phyloP scores from a whole-genome alignment of 345 rosid species.

The Turnera subulata region DNA sequence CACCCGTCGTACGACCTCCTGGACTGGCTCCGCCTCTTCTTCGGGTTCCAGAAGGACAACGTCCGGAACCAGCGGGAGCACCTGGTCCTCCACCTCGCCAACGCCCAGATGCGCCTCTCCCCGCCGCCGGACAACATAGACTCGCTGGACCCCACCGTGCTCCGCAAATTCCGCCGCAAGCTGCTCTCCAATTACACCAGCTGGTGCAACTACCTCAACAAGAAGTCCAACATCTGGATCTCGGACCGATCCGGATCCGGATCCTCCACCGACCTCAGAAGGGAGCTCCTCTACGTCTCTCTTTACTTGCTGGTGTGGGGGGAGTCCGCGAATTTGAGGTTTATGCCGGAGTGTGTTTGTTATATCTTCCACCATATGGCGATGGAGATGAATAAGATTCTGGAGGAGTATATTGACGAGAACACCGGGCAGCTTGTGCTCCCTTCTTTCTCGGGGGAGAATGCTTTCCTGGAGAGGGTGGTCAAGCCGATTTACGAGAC shows the following conservation, averaged over 20 bases:
- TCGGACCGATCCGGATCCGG: constrained; percentile 16
- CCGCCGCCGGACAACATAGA: constrained; percentile 44
- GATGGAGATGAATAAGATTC: constrained; percentile 40
- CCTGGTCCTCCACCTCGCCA: constrained; percentile 83
- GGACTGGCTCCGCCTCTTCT: constrained; percentile 69
- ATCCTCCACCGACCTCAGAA: constrained; percentile 25
- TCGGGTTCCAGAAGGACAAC: constrained; percentile 75
- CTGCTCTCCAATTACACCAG: constrained; percentile 57
- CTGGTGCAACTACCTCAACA: constrained; percentile 70
- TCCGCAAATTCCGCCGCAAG: constrained; percentile 56
- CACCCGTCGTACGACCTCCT: constrained; percentile 52
- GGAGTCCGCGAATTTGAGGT: constrained; percentile 56
- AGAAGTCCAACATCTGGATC: constrained; percentile 32
- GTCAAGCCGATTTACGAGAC: constrained; percentile 71
- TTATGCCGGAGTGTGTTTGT: constrained; percentile 55
- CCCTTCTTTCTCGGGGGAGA: constrained; percentile 51
- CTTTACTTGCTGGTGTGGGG: constrained; percentile 61
- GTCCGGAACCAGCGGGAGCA: constrained; percentile 84
- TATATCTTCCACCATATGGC: constrained; percentile 63
- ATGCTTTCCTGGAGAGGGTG: constrained; percentile 49
- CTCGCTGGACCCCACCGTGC: constrained; percentile 53
- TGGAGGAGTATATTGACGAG: constrained; percentile 36
- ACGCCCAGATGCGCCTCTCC: constrained; percentile 74
- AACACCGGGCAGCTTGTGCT: constrained; percentile 52
- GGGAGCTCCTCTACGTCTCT: constrained; percentile 51